Evolutionary conservation across 2,329 filamentous ascomycete genomes (phyloP), one percentile per base, ranked within the genome.

Genomic region (Alternaria alternata): DNA sequence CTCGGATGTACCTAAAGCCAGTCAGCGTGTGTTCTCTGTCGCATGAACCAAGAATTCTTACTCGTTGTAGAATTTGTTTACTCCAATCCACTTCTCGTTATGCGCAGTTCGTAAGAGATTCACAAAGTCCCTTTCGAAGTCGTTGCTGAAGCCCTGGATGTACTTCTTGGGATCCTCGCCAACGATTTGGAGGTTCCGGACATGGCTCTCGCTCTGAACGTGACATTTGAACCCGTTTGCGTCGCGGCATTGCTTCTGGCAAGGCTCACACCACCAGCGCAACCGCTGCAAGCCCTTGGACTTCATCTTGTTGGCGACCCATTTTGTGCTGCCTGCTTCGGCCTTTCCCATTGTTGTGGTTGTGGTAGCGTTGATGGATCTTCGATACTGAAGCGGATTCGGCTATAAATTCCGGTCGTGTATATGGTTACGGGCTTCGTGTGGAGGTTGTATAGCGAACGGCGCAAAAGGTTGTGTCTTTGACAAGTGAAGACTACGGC

Each of bases 51-150:
- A 26, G 24, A 26, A 26, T 26, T 26, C 39, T 16, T 24, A 95
- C 74, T 94, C 90, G 76, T 98, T 93, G 80, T 99, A 99, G 78
- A 98, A 98, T 63, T 92, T 89, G 74, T 99, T 99, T 52, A 94
- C 87, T 34, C 94, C 87, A 1, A 98, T 89, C 70, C 88, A 87
- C 79, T 99, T 99, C 79, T 97, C 93, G 64, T 93, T 93, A 72
- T 99, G 95, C 0, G 89, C 87, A 0, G 94, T 97, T 58, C 88
- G 86, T 7, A 99, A 83, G 2, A 95, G 83, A 58, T 88, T 83
- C 1, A 96, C 65, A 70, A 97, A 97, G 74, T 96, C 92, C 59
- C 86, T 86, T 64, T 91, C 81, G 77, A 99, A 99, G 68, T 96
- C 87, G 62, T 87, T 87, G 78, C 87, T 92, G 82, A 88, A 99